A percentile compares a stretch with the other conserved stretches of the same genome.
These are phyloP conservation scores for Ascochyta clinopodiicola DNA, from an alignment of 2,329 filamentous ascomycete genomes.

Conservation along the genomic window DNA sequence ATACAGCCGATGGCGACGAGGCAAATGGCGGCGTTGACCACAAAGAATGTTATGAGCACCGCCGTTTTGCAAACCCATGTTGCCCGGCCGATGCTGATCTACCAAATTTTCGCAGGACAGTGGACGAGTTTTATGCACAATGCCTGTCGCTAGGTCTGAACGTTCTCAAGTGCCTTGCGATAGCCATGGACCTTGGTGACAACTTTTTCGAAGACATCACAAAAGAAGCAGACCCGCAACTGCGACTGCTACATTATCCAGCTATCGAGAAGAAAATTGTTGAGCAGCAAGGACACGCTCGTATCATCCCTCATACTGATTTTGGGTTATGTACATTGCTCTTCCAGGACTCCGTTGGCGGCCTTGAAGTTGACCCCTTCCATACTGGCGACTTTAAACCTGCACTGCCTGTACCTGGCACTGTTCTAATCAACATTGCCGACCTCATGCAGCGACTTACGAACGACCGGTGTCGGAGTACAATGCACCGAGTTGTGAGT, in stretches of 20 bases:
- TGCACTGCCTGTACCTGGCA: conserved; percentile 31
- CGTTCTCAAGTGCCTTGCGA: conserved; percentile 34
- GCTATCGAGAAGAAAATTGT: conserved; percentile 30
- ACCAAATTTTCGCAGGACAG: conserved; percentile 32
- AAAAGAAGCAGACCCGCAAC: conserved; percentile 32
- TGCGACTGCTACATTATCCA: conserved; percentile 40
- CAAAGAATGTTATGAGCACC: conserved; percentile 38
- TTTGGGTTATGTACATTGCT: conserved; percentile 48
- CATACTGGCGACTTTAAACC: conserved; percentile 34
- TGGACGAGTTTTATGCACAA: conserved; percentile 33
- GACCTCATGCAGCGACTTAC: conserved; percentile 34
- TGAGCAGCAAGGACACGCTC: conserved; percentile 30
- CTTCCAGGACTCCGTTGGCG: conserved; percentile 48
- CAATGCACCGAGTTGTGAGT: conserved; percentile 47
- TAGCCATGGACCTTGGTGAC: conserved; percentile 35
- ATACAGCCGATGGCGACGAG: conserved; percentile 47
- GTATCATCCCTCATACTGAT: conserved; percentile 42
- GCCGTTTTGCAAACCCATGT: conserved; percentile 26
- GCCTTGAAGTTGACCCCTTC: conserved; percentile 46
- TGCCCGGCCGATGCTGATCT: conserved; percentile 29
- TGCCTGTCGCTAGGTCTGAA: conserved; percentile 31
- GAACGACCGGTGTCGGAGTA: conserved; percentile 44
- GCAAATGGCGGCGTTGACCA: conserved; percentile 39
- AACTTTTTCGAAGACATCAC: conserved; percentile 35
- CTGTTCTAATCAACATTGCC: conserved; percentile 36